phyloP scores from a whole-genome alignment of 1,139 yeast species.

The Kluyveromyces sp. region DNA sequence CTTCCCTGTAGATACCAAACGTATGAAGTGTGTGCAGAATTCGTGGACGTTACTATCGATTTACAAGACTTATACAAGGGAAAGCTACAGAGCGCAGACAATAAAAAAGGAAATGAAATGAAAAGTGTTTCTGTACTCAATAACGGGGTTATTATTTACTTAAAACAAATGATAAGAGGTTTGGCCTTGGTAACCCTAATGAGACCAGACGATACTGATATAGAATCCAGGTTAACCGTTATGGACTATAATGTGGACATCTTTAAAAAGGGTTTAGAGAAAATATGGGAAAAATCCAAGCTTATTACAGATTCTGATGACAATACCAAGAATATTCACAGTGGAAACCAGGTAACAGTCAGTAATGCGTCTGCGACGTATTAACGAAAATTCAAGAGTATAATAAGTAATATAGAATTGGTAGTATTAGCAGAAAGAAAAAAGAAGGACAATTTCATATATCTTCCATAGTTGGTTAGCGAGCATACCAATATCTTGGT shows the following conservation, averaged over 20 bases:
- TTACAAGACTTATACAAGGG: conserved; percentile 64
- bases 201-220: conserved; percentile 49
- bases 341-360: not conserved
- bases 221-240: conserved; percentile 56
- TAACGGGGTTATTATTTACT: conserved; percentile 73
- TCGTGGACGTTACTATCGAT: conserved; percentile 89
- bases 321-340: not conserved
- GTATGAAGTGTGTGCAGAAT: conserved; percentile 94
- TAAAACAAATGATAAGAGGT: conserved; percentile 89
- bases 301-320: not conserved
- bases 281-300: conserved; percentile 49
- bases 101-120: conserved; percentile 32
- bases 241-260: conserved; percentile 85
- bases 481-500: no score
- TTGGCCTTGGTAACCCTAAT: conserved; percentile 84
- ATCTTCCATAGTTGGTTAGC: no score
- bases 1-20: conserved; percentile 93
- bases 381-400: not conserved
- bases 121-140: conserved; percentile 69
- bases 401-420: no score
- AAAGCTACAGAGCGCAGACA: conserved; percentile 3
- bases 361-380: conserved; percentile 1
- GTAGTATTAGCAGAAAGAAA: no score
- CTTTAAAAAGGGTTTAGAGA: conserved; percentile 69
- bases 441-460: no score